Conservation (phyloP, 2,329 filamentous ascomycete species). For the Aspergillus fructus region DNA sequence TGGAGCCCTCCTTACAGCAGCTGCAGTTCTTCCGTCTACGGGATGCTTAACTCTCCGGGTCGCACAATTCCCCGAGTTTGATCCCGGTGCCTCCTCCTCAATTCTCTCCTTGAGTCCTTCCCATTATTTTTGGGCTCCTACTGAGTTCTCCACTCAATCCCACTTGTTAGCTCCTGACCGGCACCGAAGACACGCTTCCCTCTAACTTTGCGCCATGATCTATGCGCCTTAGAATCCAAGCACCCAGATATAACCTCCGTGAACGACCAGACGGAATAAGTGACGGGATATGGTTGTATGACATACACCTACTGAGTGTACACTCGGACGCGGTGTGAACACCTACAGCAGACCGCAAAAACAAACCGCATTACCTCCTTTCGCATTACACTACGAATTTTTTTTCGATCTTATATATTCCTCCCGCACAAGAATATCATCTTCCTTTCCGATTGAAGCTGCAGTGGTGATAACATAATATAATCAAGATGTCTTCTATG, state of each 20-base stretch:
- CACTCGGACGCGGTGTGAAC: conserved; percentile 2
- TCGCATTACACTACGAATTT: neutral
- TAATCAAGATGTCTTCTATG: conserved; percentile 47
- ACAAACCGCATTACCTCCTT: neutral
- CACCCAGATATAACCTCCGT: neutral
- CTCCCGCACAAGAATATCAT: neutral
- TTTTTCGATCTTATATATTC: neutral
- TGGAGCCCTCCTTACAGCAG: conserved; percentile 3
- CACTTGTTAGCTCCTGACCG: conserved; percentile 5
- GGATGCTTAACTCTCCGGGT: neutral
- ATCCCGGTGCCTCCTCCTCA: neutral
- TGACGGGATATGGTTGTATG: conserved; percentile 32
- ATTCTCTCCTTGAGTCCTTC: neutral
- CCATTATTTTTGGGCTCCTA: neutral
- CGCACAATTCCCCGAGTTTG: neutral
- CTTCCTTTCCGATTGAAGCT: neutral
- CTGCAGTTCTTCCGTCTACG: conserved; percentile 3
- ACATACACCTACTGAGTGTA: conserved; percentile 14
- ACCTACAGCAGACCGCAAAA: neutral
- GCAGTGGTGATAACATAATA: neutral
- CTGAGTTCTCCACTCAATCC: neutral
- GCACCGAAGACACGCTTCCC: conserved; percentile 10
- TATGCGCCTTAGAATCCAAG: conserved; percentile 22
- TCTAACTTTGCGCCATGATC: conserved; percentile 21
- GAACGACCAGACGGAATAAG: conserved; percentile 1